These are phyloP conservation scores for Yarrowia hollandica DNA, from an alignment of 805 yeast genomes.

Conservation along the genomic window DNA sequence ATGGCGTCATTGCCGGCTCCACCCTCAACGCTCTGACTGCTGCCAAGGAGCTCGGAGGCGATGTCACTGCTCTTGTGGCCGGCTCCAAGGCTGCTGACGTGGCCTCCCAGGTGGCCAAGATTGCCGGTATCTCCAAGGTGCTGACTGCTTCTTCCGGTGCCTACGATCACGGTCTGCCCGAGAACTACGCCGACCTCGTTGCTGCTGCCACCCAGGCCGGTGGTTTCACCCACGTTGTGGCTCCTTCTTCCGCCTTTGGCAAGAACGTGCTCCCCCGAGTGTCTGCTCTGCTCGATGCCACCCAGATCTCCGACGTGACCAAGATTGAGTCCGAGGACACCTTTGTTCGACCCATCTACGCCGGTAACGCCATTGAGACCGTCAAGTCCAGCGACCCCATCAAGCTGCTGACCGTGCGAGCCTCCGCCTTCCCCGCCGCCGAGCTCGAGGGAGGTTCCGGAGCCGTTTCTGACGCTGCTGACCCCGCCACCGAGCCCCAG, in stretches of 20 bases:
- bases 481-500: constrained; percentile 42
- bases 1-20: constrained; percentile 59
- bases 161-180: constrained; percentile 72
- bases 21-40: constrained; percentile 75
- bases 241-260: constrained; percentile 84
- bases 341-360: constrained; percentile 91
- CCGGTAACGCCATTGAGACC: constrained; percentile 90
- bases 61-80: constrained; percentile 68
- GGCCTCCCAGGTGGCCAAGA: constrained; percentile 55
- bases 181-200: constrained; percentile 70
- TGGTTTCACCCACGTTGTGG: constrained; percentile 67
- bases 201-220: constrained; percentile 48
- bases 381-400: constrained; percentile 67
- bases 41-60: constrained; percentile 63
- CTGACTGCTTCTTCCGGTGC: constrained; percentile 57
- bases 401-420: constrained; percentile 74
- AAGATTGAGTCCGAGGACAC: constrained; percentile 65
- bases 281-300: constrained; percentile 80
- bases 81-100: constrained; percentile 59
- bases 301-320: constrained; percentile 82
- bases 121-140: constrained; percentile 56
- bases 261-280: constrained; percentile 83
- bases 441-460: constrained; percentile 46
- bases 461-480: constrained; percentile 45
- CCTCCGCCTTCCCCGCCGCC: constrained; percentile 69